Evolutionary conservation across 306 rosid species (phyloP).

Genomic region (Malus orientalis): DNA sequence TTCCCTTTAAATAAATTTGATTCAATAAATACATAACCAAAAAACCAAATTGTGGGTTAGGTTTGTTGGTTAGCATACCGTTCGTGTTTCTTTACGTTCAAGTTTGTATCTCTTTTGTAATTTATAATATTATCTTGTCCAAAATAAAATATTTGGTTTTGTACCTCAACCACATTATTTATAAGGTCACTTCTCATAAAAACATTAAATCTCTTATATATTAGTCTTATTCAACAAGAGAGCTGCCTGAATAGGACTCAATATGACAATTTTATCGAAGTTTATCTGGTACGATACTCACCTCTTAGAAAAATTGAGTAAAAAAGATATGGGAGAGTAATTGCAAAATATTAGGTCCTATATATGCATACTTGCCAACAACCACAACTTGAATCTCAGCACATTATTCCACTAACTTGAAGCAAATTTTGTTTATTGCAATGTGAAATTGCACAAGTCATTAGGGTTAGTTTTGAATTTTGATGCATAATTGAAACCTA

Average conservation of each 20-base stretch:
- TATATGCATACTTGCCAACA: constrained; percentile 9
- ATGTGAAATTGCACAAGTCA: constrained; percentile 5
- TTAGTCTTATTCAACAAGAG: not conserved
- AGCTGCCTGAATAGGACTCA: too few relatives aligned
- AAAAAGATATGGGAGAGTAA: constrained; percentile 1
- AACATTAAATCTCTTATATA: not conserved
- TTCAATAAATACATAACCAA: constrained; percentile 9
- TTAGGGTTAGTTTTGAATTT: not conserved
- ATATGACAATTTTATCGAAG: too few relatives aligned
- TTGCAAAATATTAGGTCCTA: constrained; percentile 16
- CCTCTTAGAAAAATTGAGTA: not conserved
- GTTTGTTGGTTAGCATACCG: too few relatives aligned
- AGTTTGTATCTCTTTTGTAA: too few relatives aligned
- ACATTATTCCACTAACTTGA: not conserved
- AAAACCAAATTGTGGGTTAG: too few relatives aligned
- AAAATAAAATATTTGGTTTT: not conserved
- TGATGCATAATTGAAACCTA: constrained; percentile 11
- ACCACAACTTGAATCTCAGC: not conserved
- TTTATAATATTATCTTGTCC: too few relatives aligned
- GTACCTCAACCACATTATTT: not conserved
- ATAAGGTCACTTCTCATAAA: not conserved
- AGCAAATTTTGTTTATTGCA: not conserved
- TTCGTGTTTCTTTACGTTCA: too few relatives aligned
- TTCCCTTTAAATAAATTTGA: constrained; percentile 16
- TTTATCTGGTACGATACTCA: not conserved